Evolutionary conservation across 2,329 filamentous ascomycete species (phyloP).

Genomic region (Colletotrichum viniferum): DNA sequence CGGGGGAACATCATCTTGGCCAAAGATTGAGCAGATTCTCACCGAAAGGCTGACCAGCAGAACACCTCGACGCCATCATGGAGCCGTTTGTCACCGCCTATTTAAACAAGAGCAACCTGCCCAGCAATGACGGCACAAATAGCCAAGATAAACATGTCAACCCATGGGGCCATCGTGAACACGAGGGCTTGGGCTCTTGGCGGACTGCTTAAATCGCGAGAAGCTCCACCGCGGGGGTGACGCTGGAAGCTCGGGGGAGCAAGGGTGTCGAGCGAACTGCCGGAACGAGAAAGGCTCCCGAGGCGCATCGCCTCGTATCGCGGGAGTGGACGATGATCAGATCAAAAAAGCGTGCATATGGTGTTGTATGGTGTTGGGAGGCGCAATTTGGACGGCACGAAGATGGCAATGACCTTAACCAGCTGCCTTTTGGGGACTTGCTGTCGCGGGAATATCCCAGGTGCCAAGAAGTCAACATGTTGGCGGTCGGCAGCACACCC

Average conservation of each 20-base stretch:
- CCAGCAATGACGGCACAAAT: neutral
- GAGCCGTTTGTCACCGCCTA: neutral
- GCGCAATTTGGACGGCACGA: neutral
- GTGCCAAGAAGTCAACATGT: neutral
- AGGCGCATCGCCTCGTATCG: neutral
- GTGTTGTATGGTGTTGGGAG: neutral
- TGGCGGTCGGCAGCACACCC: neutral
- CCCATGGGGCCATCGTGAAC: neutral
- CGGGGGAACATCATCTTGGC: neutral
- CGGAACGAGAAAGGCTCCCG: constrained; percentile 3
- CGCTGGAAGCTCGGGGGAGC: neutral
- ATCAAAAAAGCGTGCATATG: neutral
- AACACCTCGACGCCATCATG: neutral
- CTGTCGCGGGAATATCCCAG: neutral
- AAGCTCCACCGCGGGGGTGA: neutral
- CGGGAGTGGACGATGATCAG: neutral
- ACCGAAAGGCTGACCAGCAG: neutral
- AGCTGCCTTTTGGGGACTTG: neutral
- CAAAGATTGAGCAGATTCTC: neutral
- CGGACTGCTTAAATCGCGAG: neutral
- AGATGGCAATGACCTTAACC: neutral
- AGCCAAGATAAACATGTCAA: neutral
- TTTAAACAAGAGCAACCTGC: neutral
- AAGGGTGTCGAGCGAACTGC: neutral
- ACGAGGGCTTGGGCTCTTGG: constrained; percentile 8